Percentiles rank a stretch among this genome's conserved stretches.
Evolutionary conservation across 768 basidiomycete species (phyloP).

Genomic region (Coprinellus aureogranulatus): DNA sequence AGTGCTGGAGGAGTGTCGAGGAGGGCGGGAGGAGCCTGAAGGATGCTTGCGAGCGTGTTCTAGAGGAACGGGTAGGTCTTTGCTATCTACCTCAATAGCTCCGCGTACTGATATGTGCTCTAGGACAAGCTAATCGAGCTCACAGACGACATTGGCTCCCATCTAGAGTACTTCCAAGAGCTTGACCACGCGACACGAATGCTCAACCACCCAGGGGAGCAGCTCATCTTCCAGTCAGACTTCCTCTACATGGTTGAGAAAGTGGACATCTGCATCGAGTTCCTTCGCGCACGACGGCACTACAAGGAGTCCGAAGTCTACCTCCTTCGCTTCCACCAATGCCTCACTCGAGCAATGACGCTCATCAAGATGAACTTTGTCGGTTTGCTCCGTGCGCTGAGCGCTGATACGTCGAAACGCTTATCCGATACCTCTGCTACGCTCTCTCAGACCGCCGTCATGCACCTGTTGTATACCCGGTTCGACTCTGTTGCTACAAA

Average conservation of each 20-base stretch:
- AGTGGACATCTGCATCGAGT: constrained; percentile 92
- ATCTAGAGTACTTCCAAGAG: constrained; percentile 92
- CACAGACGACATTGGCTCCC: constrained; percentile 77
- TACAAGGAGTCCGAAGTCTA: constrained; percentile 93
- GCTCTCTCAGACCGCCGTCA: constrained; percentile 75
- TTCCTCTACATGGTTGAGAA: constrained; percentile 96
- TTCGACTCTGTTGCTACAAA: constrained; percentile 72
- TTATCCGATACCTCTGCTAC: constrained; percentile 64
- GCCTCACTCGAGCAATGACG: constrained; percentile 97
- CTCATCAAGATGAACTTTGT: constrained; percentile 97
- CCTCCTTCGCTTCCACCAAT: constrained; percentile 95
- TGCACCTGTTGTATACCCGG: constrained; percentile 86
- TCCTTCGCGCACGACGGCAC: constrained; percentile 83
- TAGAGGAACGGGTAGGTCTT: constrained; percentile 80
- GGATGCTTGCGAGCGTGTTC: constrained; percentile 83
- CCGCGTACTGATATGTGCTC: neutral
- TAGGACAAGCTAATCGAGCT: constrained; percentile 78
- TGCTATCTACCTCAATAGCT: neutral
- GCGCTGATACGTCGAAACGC: constrained; percentile 72
- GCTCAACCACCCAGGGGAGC: constrained; percentile 92
- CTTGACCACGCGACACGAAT: constrained; percentile 90
- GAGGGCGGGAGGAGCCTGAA: constrained; percentile 90
- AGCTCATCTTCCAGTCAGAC: constrained; percentile 84
- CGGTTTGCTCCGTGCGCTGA: constrained; percentile 74
- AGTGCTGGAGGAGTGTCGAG: constrained; percentile 84